Conservation (phyloP, 202 grass and related monocot genomes). For the Bolboschoenoplectus hybrid region DNA sequence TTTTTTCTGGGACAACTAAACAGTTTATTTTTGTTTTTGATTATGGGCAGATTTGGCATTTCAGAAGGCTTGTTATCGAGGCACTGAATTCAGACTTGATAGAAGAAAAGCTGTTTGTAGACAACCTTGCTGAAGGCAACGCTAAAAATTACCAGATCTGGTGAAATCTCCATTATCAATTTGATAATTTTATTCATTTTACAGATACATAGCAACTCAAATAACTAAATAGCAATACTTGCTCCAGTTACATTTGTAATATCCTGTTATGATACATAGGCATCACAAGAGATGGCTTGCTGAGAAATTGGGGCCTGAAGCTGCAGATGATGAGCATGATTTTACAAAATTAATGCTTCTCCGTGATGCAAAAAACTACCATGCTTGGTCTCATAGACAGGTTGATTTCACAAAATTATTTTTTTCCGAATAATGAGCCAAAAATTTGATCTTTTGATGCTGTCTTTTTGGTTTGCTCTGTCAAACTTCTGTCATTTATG, state of each 20-base stretch:
- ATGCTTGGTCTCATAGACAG: constrained; percentile 98
- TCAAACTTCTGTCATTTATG: background rate
- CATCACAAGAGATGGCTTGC: constrained; percentile 97
- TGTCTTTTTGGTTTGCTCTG: background rate
- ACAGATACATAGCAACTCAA: constrained; percentile 8
- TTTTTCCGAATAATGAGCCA: background rate
- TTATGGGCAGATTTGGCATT: constrained; percentile 82
- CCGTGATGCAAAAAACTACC: constrained; percentile 92
- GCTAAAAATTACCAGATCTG: constrained; percentile 96
- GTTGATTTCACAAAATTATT: constrained; percentile 40
- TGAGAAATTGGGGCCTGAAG: constrained; percentile 80
- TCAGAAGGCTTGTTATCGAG: constrained; percentile 89
- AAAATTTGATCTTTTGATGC: background rate
- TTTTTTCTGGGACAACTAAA: constrained; percentile 20
- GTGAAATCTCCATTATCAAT: constrained; percentile 46
- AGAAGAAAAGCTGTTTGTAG: constrained; percentile 72
- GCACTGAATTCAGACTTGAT: constrained; percentile 63
- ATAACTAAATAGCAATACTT: background rate
- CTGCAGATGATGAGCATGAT: constrained; percentile 69
- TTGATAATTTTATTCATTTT: constrained; percentile 34
- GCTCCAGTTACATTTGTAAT: constrained; percentile 23
- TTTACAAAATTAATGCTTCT: constrained; percentile 71
- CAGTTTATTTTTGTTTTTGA: background rate
- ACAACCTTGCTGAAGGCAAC: constrained; percentile 62
- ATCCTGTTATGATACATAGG: constrained; percentile 47